Conservation (phyloP, 2,329 filamentous ascomycete species). For the Bipolaris oryzae region DNA sequence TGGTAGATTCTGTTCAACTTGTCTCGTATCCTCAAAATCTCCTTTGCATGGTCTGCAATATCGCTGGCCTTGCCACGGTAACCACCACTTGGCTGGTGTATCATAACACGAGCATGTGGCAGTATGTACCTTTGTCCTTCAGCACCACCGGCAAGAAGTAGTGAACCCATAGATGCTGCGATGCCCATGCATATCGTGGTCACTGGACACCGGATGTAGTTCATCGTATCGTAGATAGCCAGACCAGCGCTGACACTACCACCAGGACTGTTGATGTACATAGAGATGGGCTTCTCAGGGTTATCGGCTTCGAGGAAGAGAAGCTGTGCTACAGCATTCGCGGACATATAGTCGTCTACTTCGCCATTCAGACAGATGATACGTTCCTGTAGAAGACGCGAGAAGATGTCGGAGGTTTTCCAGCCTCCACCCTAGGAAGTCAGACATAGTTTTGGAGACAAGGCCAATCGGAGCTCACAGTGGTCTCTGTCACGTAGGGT, state of each 20-base stretch:
- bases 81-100: constrained; percentile 89
- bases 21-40: constrained; percentile 85
- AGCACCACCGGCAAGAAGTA: constrained; percentile 85
- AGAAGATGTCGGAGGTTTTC: constrained; percentile 59
- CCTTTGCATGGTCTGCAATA: constrained; percentile 95
- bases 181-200: constrained; percentile 95
- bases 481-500: constrained; percentile 59
- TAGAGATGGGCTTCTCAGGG: constrained; percentile 90
- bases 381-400: constrained; percentile 69
- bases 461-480: constrained; percentile 41
- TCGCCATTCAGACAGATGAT: constrained; percentile 93
- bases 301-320: constrained; percentile 98
- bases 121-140: constrained; percentile 85
- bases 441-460: constrained; percentile 25
- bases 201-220: constrained; percentile 90
- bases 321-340: constrained; percentile 93
- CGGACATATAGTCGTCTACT: constrained; percentile 87
- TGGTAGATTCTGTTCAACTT: constrained; percentile 92
- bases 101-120: constrained; percentile 95
- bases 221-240: constrained; percentile 99
- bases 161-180: constrained; percentile 91
- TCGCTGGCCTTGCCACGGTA: constrained; percentile 73
- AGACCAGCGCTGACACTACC: constrained; percentile 84
- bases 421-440: constrained; percentile 55
- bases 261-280: constrained; percentile 97